Evolutionary conservation across 2,329 filamentous ascomycete genomes (phyloP), one percentile per base, ranked within the genome.

Genomic region (Calonectria multiphialidica): DNA sequence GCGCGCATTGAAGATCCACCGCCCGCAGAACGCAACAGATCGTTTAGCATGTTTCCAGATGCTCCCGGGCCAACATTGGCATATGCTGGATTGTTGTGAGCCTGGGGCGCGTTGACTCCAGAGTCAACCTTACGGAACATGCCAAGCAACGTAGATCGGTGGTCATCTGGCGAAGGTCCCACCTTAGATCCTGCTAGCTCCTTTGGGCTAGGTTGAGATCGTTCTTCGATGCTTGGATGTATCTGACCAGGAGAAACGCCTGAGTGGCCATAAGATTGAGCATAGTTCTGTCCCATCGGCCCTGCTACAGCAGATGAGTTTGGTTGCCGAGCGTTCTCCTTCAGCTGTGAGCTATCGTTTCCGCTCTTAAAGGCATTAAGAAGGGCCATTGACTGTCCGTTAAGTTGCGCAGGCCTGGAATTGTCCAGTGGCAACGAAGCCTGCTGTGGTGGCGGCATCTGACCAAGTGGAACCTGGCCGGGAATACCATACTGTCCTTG

Each of bases 111-210:
- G 35, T 64, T 73, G 6, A 63, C 66, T 25, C 74, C 66, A 10
- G 64, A 67, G n/a, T 75, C 73, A 42, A 68, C 75, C 73, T 86
- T 86, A 72, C 89, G 90, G 81, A 91, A 90, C 83, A 91, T 89
- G 25, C 84, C 87, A 16, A 91, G 82, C 23, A 91, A 81, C 9
- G 87, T 83, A 21, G 84, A 86, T 25, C 88, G 86, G 73, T 90
- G 88, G 55, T 80, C 75, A 33, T 80, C 78, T 7, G 70, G 72
- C 5, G 74, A 72, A 1, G 74, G 71, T 28, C 73, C 73, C 25
- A 81, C 76, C 53, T 74, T 77, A 8, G 79, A 78, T 21, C 79
- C 81, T 44, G 75, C 75, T n/a, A 80, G 65, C 66, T 80, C 80
- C 49, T 78, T 81, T 0, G 81, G 76, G 35, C 76, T 80, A 40